phyloP scores from a whole-genome alignment of 2,329 filamentous ascomycete species.

The Clarireedia sp. region DNA sequence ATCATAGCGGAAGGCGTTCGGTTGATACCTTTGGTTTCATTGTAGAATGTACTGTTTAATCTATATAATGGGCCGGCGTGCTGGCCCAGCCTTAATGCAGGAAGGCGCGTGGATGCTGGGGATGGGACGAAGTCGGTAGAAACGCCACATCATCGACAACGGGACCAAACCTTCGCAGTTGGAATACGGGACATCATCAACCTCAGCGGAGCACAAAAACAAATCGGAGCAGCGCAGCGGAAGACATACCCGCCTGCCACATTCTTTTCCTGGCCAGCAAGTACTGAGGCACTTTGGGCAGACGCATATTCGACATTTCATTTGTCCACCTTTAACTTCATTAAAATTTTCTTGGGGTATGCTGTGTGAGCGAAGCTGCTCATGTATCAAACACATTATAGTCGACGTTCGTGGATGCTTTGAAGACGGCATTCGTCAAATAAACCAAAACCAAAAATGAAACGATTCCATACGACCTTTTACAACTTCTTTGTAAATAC shows the following conservation, averaged over 20 bases:
- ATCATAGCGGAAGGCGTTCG: slow-evolving; percentile 33
- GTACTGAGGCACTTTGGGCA: slow-evolving; percentile 10
- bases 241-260: slow-evolving; percentile 16
- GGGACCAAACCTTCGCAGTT: background rate
- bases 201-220: slow-evolving; percentile 11
- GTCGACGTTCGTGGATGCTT: slow-evolving; percentile 9
- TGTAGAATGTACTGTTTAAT: slow-evolving; percentile 34
- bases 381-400: slow-evolving; percentile 23
- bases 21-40: slow-evolving; percentile 32
- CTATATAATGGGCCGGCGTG: slow-evolving; percentile 30
- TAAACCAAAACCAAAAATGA: slow-evolving; percentile 5
- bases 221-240: background rate
- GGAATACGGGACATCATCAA: background rate
- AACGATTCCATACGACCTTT: slow-evolving; percentile 11
- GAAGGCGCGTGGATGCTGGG: slow-evolving; percentile 4
- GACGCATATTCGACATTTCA: slow-evolving; percentile 16
- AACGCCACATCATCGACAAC: background rate
- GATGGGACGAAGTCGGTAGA: slow-evolving; percentile 6
- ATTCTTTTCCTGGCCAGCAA: slow-evolving; percentile 10
- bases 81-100: slow-evolving; percentile 19
- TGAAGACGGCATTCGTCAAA: slow-evolving; percentile 10
- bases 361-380: slow-evolving; percentile 17
- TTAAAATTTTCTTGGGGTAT: slow-evolving; percentile 16
- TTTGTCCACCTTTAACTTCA: slow-evolving; percentile 21
- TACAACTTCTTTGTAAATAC: slow-evolving; percentile 9